These are phyloP conservation scores for Schizothecium vesticola DNA, from an alignment of 495 filamentous ascomycete species.

Conservation along the genomic window DNA sequence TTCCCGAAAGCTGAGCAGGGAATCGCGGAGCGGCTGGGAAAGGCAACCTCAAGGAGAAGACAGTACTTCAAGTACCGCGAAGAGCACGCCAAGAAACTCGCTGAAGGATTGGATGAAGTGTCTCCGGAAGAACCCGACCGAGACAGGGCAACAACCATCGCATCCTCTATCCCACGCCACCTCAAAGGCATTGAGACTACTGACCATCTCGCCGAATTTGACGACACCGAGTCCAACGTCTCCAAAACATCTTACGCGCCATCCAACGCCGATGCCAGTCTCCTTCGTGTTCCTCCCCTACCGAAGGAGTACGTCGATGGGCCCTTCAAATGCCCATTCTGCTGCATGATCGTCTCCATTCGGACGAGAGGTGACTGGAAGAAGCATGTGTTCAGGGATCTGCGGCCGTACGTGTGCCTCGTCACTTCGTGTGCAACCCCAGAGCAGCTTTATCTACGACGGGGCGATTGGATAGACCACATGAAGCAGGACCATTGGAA, in stretches of 20 bases:
- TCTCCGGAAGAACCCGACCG: too few relatives aligned
- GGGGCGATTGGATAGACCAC: slow-evolving; percentile 1
- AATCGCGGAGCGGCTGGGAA: slow-evolving; percentile 32
- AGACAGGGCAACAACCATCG: background rate
- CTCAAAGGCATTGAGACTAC: too few relatives aligned
- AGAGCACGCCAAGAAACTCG: slow-evolving; percentile 31
- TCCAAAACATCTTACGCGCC: slow-evolving; percentile 6
- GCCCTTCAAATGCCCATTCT: slow-evolving; percentile 31
- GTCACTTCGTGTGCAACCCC: background rate
- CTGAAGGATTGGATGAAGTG: slow-evolving; percentile 18
- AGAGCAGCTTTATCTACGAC: background rate
- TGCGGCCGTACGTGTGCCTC: slow-evolving; percentile 25
- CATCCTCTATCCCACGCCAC: background rate
- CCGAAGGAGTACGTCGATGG: slow-evolving; percentile 14
- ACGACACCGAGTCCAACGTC: background rate
- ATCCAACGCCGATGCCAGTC: background rate
- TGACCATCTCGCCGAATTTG: background rate
- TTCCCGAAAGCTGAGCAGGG: slow-evolving; percentile 24
- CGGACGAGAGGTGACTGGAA: slow-evolving; percentile 24
- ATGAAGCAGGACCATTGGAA: slow-evolving; percentile 8
- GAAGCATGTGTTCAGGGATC: slow-evolving; percentile 25
- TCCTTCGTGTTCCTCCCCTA: slow-evolving; percentile 9
- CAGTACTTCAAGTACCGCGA: slow-evolving; percentile 37
- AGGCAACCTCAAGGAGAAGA: slow-evolving; percentile 32
- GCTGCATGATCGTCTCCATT: slow-evolving; percentile 23